phyloP scores from a whole-genome alignment of 1,139 yeast genomes.

The Blastobotrys malaysiensis region DNA sequence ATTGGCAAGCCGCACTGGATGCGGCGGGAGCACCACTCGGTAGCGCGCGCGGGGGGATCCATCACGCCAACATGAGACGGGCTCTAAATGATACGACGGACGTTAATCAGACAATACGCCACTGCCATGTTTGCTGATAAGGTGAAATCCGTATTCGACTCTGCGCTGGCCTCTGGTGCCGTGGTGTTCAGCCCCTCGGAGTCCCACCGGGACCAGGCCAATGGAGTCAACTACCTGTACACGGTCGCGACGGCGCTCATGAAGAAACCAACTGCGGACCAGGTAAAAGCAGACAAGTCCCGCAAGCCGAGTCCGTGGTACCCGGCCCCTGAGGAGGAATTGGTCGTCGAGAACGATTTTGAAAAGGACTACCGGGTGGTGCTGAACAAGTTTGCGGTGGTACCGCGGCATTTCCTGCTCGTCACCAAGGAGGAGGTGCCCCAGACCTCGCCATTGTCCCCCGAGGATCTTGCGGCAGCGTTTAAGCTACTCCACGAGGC shows the following conservation, averaged over 20 bases:
- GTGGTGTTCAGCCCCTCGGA: slow-evolving; percentile 30
- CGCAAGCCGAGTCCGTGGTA: slow-evolving; percentile 70
- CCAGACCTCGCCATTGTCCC: slow-evolving; percentile 67
- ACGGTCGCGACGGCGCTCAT: slow-evolving; percentile 47
- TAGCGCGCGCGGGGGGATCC: background rate
- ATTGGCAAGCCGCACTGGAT: background rate
- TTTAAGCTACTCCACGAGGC: slow-evolving; percentile 45
- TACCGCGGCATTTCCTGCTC: slow-evolving; percentile 69
- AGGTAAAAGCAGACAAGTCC: slow-evolving; percentile 19
- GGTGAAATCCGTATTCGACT: slow-evolving; percentile 26
- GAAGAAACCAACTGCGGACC: slow-evolving; percentile 47
- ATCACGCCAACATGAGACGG: background rate
- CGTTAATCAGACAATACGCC: background rate
- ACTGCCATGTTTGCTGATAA: background rate
- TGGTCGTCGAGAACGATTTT: slow-evolving; percentile 54
- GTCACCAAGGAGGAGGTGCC: slow-evolving; percentile 68
- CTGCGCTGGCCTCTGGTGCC: slow-evolving; percentile 30
- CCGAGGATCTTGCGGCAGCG: slow-evolving; percentile 58
- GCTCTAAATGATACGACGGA: background rate
- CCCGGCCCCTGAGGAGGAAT: slow-evolving; percentile 65
- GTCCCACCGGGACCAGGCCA: slow-evolving; percentile 21
- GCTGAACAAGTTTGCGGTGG: slow-evolving; percentile 80
- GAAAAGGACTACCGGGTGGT: slow-evolving; percentile 53
- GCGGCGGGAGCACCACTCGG: background rate
- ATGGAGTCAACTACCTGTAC: slow-evolving; percentile 36